A percentile compares a stretch with the other conserved stretches of the same genome.
Evolutionary conservation across 129 eudicot species (phyloP).

Genomic region (Mikania micrantha): DNA sequence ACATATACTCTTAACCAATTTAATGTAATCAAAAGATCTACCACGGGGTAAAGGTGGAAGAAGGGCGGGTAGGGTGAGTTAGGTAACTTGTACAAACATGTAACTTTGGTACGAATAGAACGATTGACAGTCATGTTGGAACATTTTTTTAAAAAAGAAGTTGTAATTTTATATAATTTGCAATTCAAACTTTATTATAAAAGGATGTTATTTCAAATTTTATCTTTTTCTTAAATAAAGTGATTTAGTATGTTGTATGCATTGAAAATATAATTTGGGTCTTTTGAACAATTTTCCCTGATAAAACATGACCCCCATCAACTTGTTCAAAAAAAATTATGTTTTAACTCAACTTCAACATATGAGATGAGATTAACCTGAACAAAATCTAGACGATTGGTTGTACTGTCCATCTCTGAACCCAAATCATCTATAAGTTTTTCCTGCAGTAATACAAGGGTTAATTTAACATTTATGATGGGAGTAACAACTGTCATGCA

Average conservation of each 20-base stretch:
- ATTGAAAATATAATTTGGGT: neutral
- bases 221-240: neutral
- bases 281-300: conserved; percentile 26
- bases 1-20: no score
- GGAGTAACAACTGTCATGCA: no score
- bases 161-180: neutral
- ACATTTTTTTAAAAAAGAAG: neutral
- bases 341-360: no score
- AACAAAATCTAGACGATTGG: conserved; percentile 86
- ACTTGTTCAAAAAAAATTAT: no score
- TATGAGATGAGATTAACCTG: conserved; percentile 32
- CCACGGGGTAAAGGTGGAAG: neutral
- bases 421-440: conserved; percentile 68
- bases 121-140: neutral
- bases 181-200: neutral
- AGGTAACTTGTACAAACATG: neutral
- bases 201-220: neutral
- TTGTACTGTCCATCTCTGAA: conserved; percentile 76
- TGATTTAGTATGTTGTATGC: neutral
- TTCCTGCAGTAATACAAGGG: conserved; percentile 32
- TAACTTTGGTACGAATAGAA: neutral
- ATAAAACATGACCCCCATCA: neutral
- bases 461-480: no score
- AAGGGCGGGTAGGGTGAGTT: neutral
- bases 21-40: neutral